phyloP scores from a whole-genome alignment of 805 yeast species.

The Candida ponderosae region DNA sequence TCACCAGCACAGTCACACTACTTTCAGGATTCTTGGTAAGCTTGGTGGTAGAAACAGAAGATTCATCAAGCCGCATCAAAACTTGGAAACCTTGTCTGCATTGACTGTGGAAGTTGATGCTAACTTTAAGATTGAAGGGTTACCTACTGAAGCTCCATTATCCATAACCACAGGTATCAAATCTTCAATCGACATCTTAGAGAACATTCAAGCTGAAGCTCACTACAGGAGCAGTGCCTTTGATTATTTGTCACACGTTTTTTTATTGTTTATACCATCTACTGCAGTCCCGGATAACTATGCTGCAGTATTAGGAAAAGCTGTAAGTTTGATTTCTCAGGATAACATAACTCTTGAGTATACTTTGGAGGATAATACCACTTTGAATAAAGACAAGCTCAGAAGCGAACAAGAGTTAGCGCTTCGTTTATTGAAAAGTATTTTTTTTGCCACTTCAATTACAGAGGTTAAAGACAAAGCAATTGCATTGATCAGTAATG shows the following conservation, averaged over 20 bases:
- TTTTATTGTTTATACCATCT: conserved; percentile 55
- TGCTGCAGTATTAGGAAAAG: conserved; percentile 37
- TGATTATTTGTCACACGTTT: conserved; percentile 56
- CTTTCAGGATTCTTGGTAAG: conserved; percentile 88
- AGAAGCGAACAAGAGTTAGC: conserved; percentile 60
- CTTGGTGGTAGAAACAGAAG: conserved; percentile 93
- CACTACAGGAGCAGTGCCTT: conserved; percentile 76
- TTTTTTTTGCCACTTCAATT: conserved; percentile 71
- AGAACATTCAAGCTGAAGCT: conserved; percentile 46
- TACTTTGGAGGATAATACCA: conserved; percentile 31
- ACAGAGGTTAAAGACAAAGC: conserved; percentile 71
- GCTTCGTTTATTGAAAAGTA: conserved; percentile 53
- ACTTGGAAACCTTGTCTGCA: conserved; percentile 44
- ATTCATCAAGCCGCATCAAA: conserved; percentile 68
- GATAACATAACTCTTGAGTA: conserved; percentile 26
- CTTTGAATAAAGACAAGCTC: conserved; percentile 40
- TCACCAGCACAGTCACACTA: conserved; percentile 92
- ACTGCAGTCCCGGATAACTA: conserved; percentile 31
- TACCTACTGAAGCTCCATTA: conserved; percentile 53
- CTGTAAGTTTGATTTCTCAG: conserved; percentile 33
- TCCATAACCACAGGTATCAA: conserved; percentile 78
- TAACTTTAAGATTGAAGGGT: conserved; percentile 62
- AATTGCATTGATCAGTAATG: conserved; percentile 44
- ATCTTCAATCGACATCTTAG: conserved; percentile 69
- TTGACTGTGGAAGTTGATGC: conserved; percentile 68